Base-by-base conservation (phyloP, 768 basidiomycete genomes). In the Mycena leptocephala region DNA sequence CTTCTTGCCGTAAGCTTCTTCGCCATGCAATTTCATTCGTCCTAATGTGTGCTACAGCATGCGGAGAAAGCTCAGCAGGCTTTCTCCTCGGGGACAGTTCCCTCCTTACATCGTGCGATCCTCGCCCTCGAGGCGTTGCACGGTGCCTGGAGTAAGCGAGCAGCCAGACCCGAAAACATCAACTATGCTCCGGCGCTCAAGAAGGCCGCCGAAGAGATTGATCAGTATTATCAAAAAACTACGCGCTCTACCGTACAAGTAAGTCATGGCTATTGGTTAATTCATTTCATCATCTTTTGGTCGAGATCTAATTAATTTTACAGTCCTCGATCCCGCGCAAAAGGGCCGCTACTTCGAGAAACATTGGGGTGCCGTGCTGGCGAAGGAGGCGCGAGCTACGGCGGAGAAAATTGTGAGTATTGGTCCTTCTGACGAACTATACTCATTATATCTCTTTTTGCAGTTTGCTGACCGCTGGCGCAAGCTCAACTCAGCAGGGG, bases 121-220 rank as follows among this genome's bases (percentile, higher is more conserved):
- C n/a, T n/a, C n/a, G n/a, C n/a, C n/a, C n/a, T n/a, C n/a, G n/a
- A n/a, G n/a, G n/a, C n/a, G n/a, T n/a, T n/a, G n/a, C n/a, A n/a
- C n/a, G n/a, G n/a, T n/a, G n/a, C n/a, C n/a, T n/a, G n/a, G n/a
- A n/a, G n/a, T n/a, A n/a, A n/a, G n/a, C n/a, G n/a, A n/a, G n/a
- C n/a, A n/a, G n/a, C n/a, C n/a, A n/a, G n/a, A n/a, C n/a, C n/a
- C n/a, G n/a, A n/a, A n/a, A n/a, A n/a, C n/a, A n/a, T n/a, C n/a
- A n/a, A n/a, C n/a, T n/a, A n/a, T n/a, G n/a, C n/a, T n/a, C n/a
- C n/a, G n/a, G n/a, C n/a, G n/a, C n/a, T n/a, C n/a, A n/a, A n/a
- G n/a, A n/a, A n/a, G n/a, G n/a, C n/a, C n/a, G 43, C 81, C 3
- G 70, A 8, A 3, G 85, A 85, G 37, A 72, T 87, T 32, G 65